Conservation (phyloP, 2,329 filamentous ascomycete genomes). For the Trichophyton equinum region DNA sequence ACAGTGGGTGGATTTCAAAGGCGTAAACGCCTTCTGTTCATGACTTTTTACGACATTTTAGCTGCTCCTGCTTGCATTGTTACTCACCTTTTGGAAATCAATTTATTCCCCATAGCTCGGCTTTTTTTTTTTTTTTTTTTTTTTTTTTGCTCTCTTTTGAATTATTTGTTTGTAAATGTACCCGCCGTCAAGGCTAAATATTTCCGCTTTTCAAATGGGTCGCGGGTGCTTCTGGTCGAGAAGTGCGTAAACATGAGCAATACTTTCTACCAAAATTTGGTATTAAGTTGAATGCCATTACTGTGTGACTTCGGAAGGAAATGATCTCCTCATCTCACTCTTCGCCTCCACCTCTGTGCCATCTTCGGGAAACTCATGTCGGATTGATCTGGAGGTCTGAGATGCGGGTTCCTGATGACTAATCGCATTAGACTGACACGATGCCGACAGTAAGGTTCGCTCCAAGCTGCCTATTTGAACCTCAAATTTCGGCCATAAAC, state of each 20-base stretch:
- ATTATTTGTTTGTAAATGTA: background rate
- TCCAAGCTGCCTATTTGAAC: too few species aligned
- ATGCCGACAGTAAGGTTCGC: too few species aligned
- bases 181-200: background rate
- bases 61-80: background rate
- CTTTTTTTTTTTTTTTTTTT: background rate
- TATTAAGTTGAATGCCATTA: background rate
- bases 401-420: too few species aligned
- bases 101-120: background rate
- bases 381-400: too few species aligned
- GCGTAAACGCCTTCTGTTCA: conserved; percentile 36
- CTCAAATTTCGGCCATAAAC: too few species aligned
- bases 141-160: background rate
- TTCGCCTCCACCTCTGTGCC: background rate
- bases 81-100: background rate
- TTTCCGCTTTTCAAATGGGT: background rate
- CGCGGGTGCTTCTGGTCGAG: background rate
- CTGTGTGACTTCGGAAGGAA: too few species aligned
- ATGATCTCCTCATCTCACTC: background rate
- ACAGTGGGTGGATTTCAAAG: conserved; percentile 83
- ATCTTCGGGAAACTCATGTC: background rate
- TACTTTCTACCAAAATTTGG: background rate
- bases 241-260: background rate
- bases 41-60: background rate
- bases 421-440: too few species aligned